phyloP scores from a whole-genome alignment of 2,329 filamentous ascomycete species.

The Alternaria brassicae region DNA sequence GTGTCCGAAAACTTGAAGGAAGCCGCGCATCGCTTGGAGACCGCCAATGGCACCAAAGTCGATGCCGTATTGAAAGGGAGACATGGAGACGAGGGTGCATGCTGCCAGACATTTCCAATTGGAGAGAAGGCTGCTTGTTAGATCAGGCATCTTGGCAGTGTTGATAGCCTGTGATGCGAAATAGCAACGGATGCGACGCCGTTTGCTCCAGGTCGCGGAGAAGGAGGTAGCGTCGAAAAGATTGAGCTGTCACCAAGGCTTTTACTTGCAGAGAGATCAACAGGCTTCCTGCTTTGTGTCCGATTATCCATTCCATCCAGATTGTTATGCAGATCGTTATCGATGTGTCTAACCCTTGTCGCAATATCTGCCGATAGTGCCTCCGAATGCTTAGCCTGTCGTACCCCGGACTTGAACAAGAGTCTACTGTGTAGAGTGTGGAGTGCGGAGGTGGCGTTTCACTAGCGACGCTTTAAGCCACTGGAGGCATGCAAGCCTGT shows the following conservation, averaged over 20 bases:
- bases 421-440: slow-evolving; percentile 31
- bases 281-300: background rate
- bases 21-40: slow-evolving; percentile 60
- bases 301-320: background rate
- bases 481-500: background rate
- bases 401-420: slow-evolving; percentile 23
- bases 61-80: slow-evolving; percentile 61
- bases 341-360: slow-evolving; percentile 2
- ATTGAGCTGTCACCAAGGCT: background rate
- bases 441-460: slow-evolving; percentile 24
- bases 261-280: background rate
- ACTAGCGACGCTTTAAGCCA: background rate
- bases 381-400: slow-evolving; percentile 19
- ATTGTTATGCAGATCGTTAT: slow-evolving; percentile 18
- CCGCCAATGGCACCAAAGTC: slow-evolving; percentile 62
- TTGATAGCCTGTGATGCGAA: background rate
- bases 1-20: slow-evolving; percentile 52
- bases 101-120: slow-evolving; percentile 59
- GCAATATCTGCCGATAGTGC: slow-evolving; percentile 33
- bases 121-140: slow-evolving; percentile 42
- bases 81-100: slow-evolving; percentile 58
- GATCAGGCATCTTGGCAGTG: slow-evolving; percentile 28
- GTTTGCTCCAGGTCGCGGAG: background rate
- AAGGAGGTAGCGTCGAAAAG: background rate
- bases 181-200: background rate